Evolutionary conservation across 2,329 filamentous ascomycete genomes (phyloP), one percentile per base, ranked within the genome.

Genomic region (Fusarium sambucinum): DNA sequence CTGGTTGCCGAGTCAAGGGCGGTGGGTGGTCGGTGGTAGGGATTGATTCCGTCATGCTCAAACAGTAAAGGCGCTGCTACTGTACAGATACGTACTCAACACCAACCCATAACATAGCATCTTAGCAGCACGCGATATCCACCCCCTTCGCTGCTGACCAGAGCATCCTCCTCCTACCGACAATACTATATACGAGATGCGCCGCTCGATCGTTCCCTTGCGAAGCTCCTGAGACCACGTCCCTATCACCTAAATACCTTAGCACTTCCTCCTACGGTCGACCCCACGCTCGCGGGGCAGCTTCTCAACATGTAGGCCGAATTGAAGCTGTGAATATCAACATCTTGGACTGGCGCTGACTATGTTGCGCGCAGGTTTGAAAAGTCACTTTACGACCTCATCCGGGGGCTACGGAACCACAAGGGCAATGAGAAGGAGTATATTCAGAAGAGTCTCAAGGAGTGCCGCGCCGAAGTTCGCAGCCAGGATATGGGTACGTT

Each of bases 361-460:
- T 33, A n/a, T 63, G 23, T 19, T 41, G 41, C 41, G 61, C 59
- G 65, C 59, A 98, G 94, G 96, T 99, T 99, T 83, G 96, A 99
- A 81, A 99, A 99, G 82, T 97, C 96, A 41, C 88, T 99, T 21
- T 97, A 97, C 81, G 95, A 98, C 88, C 94, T 99, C 85, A 99
- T 99, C 75, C 89, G 94, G 81, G 96, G 96, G 75, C 85, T 99
- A 77, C 91, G 96, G 71, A 96, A 95, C 78, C 94, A 98, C 83
- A 97, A 97, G 80, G 95, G 95, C 74, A 92, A 90, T 77, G 96
- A 99, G 82, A 92, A 91, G 79, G 93, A 96, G 77, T 99, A 98
- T 80, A 96, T 99, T 63, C 92, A 97, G 77, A 91, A 93, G 79
- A 94, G 91, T 76, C 83, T 98, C 77, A 94, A 94, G 84, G 96